Evolutionary conservation across 345 rosid species (phyloP).

Genomic region (Mercurialis annua): DNA sequence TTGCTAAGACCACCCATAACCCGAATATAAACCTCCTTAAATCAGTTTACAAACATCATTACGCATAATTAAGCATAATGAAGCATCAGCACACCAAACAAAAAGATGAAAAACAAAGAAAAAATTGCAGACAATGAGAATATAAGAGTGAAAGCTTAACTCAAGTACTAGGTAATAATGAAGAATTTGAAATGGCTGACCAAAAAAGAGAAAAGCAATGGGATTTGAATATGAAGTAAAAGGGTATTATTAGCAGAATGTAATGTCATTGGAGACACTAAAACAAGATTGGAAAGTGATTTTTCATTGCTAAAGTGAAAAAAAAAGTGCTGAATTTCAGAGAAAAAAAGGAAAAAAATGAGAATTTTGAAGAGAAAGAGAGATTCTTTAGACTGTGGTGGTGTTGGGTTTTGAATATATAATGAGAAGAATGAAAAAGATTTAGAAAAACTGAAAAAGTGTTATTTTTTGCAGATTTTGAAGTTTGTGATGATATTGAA

Average conservation of each 20-base stretch:
- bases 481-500: constrained; percentile 16
- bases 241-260: constrained; percentile 3
- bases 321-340: constrained; percentile 13
- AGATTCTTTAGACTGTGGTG: neutral
- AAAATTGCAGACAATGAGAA: constrained; percentile 21
- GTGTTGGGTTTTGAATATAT: too few relatives aligned
- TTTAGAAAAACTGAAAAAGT: neutral
- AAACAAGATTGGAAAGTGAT: constrained; percentile 23
- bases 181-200: constrained; percentile 3
- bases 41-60: neutral
- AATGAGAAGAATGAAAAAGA: neutral
- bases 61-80: neutral
- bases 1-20: constrained; percentile 48
- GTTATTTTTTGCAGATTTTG: constrained; percentile 6
- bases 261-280: neutral
- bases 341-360: constrained; percentile 27
- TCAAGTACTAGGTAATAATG: neutral
- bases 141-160: neutral
- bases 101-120: neutral
- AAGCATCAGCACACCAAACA: neutral
- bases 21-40: constrained; percentile 18
- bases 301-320: constrained; percentile 19
- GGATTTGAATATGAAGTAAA: neutral
- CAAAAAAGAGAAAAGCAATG: neutral
- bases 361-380: constrained; percentile 29